Evolutionary conservation across 2,329 filamentous ascomycete genomes (phyloP), one percentile per base, ranked within the genome.

Genomic region (Cryphonectria nitschkei): DNA sequence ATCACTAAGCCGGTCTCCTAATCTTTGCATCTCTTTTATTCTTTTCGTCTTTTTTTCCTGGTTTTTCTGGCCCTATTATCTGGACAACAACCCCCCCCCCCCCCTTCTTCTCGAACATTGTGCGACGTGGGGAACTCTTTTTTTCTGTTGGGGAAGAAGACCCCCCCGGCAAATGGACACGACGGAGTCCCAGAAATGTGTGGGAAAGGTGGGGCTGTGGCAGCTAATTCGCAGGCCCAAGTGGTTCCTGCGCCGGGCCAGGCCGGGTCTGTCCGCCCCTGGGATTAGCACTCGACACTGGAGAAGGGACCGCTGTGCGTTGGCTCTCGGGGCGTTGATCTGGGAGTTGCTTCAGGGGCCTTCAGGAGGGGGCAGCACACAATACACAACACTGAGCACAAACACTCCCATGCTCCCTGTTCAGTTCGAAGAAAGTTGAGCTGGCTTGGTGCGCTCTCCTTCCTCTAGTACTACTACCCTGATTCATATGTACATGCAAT

Each of bases 141-240:
- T 66, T 66, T 72, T 72, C 68, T 72, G 71, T 72, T 72, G 71
- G 71, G 71, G 71, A 72, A 50, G 46, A 22, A 50, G 46, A 62
- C 52, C 60, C 65, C 70, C 71, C 68, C 60, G 71, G 61, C 65
- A 65, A 65, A 70, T 72, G 70, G 68, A 54, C 43, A 32, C 56
- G 32, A 29, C 39, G 41, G n/a, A 16, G 63, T 29, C 63, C 63
- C 22, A n/a, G 50, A 43, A 56, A 68, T 46, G 69, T 70, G 69
- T 66, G 69, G 60, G 66, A 37, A 32, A 46, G 54, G 54, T 46
- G 65, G 52, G 22, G 19, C 52, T 16, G 11, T 34, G 19, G 65
- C 63, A 34, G 63, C 43, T 65, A 6, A 52, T 52, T 52, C 26
- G n/a, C 41, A 1, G 63, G 39, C 16, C 16, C 29, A 26, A 26